A percentile compares a stretch with the other conserved stretches of the same genome.
Conservation (phyloP, 2,329 filamentous ascomycete species). For the Nemania bipapillata region DNA sequence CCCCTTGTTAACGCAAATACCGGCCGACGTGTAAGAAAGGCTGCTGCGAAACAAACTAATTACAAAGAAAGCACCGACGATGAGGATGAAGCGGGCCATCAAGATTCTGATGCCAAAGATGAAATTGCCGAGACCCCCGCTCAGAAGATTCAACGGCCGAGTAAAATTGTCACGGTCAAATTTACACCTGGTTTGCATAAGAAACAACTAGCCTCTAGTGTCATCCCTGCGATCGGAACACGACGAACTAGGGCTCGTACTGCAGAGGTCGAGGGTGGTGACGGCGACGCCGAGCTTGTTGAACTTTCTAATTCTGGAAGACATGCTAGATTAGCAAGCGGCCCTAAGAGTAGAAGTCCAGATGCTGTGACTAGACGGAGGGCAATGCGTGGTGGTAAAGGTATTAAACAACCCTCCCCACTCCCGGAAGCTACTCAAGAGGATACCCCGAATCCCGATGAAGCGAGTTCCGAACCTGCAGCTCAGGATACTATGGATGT, state of each 20-base stretch:
- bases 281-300: conserved; percentile 62
- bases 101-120: conserved; percentile 52
- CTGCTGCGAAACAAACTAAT: conserved; percentile 56
- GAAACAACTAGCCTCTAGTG: conserved; percentile 37
- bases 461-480: conserved; percentile 48
- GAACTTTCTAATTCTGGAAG: conserved; percentile 71
- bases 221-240: conserved; percentile 46
- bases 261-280: conserved; percentile 65
- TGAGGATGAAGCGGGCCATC: conserved; percentile 50
- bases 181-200: conserved; percentile 45
- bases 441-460: conserved; percentile 51
- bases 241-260: conserved; percentile 66
- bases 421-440: conserved; percentile 66
- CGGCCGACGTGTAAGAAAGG: conserved; percentile 60
- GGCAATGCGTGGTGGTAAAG: conserved; percentile 63
- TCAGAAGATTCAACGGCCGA: conserved; percentile 47
- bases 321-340: conserved; percentile 62
- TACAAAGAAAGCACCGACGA: conserved; percentile 61
- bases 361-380: conserved; percentile 60
- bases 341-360: conserved; percentile 66
- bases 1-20: conserved; percentile 55
- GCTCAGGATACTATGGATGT: conserved; percentile 44
- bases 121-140: conserved; percentile 53
- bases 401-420: conserved; percentile 60
- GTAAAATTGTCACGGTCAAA: conserved; percentile 61